Percentiles rank a stretch among this genome's conserved stretches.
Conservation (phyloP, 1,139 yeast species). For the Saccharomycopsis hybrid region DNA sequence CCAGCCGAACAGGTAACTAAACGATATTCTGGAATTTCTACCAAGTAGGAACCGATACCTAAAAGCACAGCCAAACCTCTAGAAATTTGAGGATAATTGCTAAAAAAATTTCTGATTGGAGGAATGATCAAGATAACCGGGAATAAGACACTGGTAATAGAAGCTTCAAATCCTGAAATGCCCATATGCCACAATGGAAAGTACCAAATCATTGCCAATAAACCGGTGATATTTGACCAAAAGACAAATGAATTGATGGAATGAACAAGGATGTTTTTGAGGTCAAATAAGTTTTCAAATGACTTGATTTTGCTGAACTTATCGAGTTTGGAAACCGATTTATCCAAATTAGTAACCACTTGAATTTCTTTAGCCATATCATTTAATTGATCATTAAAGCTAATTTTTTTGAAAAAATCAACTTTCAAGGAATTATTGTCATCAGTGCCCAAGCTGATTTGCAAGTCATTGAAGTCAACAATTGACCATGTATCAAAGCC, state of each 20-base stretch:
- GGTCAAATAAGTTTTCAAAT: constrained; percentile 25
- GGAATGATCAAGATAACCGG: constrained; percentile 55
- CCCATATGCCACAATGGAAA: constrained; percentile 99
- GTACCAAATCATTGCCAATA: constrained; percentile 88
- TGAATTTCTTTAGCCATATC: constrained; percentile 17
- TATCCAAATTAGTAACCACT: constrained; percentile 18
- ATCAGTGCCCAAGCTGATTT: constrained; percentile 30
- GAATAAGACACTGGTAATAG: constrained; percentile 50
- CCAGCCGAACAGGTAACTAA: constrained; percentile 64
- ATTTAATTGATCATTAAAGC: constrained; percentile 16
- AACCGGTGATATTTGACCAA: constrained; percentile 78
- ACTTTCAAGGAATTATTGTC: constrained; percentile 14
- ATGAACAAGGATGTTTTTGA: constrained; percentile 40
- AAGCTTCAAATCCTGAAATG: constrained; percentile 85
- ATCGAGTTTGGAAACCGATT: constrained; percentile 17
- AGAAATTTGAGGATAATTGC: constrained; percentile 39
- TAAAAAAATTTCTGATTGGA: constrained; percentile 38
- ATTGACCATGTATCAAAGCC: constrained; percentile 79
- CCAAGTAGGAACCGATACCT: constrained; percentile 72
- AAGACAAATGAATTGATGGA: constrained; percentile 59
- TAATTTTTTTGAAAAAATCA: constrained; percentile 17
- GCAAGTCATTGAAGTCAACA: constrained; percentile 56
- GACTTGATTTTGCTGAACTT: constrained; percentile 15
- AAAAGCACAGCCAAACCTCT: constrained; percentile 52
- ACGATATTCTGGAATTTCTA: constrained; percentile 62